Evolutionary conservation across 176 grass and related monocot genomes (phyloP), one percentile per base, ranked within the genome.

Genomic region (Triticum timopheevii): DNA sequence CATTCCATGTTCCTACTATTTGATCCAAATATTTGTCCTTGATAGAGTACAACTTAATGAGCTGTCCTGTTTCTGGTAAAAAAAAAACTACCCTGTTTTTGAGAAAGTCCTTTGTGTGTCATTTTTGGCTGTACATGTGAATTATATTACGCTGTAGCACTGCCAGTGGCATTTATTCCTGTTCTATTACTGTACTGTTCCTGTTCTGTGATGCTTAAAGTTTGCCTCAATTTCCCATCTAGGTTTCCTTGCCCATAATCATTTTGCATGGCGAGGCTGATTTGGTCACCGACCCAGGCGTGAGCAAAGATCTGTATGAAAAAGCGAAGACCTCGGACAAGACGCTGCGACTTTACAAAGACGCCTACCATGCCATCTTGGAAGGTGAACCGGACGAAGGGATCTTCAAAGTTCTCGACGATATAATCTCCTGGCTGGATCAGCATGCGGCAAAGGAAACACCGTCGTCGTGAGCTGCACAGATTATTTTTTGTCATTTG

Each of bases 241-340:
- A 98, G 97, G 92, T 98, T 80, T 95, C 97, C 54, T 80, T 98
- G 62, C 94, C 97, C 45, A 81, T 98, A 65, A 89, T 98, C 56
- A 91, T 93, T 90, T 83, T 98, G 65, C 97, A 98, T 24, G 97
- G 97, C 11, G 93, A 94, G 56, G 86, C 86, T 39, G 97, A 98
- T 88, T 39, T 93, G 36, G 90, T 98, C 69, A 98, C 97, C 15
- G 94, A 96, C 78, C 87, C 94, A 58, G 86, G 88, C 17, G 93
- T 98, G 75, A 98, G 97, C 83, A 98, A 98, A 89, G 97, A 92
- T 82, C 77, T 98, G 65, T 91, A 96, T 86, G 90, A 93, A 62
- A 98, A 94, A 66, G 90, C 97, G 2, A 98, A 82, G 73, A 98
- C 90, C 73, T 74, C 87, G 33, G 93, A 96, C 87, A 98, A 98